Base-by-base conservation (phyloP, 176 grass and related monocot species). In the Musa troglodytarum region DNA sequence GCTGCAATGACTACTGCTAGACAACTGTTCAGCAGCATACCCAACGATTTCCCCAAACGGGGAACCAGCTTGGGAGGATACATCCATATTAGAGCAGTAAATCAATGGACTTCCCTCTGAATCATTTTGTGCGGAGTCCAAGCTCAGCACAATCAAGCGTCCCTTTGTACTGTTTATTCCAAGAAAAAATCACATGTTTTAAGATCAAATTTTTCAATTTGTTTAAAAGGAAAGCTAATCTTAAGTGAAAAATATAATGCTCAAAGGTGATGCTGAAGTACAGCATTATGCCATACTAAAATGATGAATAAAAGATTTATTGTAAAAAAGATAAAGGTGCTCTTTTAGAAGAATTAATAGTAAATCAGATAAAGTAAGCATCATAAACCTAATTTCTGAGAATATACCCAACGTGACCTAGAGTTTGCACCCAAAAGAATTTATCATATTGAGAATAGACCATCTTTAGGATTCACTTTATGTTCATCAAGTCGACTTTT, bases 131-230 rank as follows among this genome's bases (percentile, higher is more conserved):
- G 80, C 49, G 0, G 34, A 54, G 63, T 92, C 88, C 90, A 97
- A 91, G 82, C 88, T 91, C 83, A 99, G 69, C 82, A 94, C 65
- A 80, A 99, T 78, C 79, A 99, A 71, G 49, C 95, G 88, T 29
- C 95, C 95, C 73, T 91, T 99, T 68, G 82, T 84, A 69, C 95
- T 99, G 88, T 50, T 81, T 76, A 72, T 85, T 67, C 62, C 76
- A 79, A 58, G 79, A 22, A 82, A 81, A 52, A 78, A 65, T 77
- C 9, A 75, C 72, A 53, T 54, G 12, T 43, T 68, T 68, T 11
- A 24, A 24, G 26, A 24, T 23, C 34, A 43, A 43, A 43, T 43
- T 43, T 43, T 43, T 43, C 0, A 43, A 43, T 43, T 43, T 43
- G 34, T 43, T 43, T 43, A 43, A 43, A 43, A 43, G 34, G 34